A percentile compares a stretch with the other conserved stretches of the same genome.
phyloP scores from a whole-genome alignment of 805 yeast genomes.

The Candida insectorum region DNA sequence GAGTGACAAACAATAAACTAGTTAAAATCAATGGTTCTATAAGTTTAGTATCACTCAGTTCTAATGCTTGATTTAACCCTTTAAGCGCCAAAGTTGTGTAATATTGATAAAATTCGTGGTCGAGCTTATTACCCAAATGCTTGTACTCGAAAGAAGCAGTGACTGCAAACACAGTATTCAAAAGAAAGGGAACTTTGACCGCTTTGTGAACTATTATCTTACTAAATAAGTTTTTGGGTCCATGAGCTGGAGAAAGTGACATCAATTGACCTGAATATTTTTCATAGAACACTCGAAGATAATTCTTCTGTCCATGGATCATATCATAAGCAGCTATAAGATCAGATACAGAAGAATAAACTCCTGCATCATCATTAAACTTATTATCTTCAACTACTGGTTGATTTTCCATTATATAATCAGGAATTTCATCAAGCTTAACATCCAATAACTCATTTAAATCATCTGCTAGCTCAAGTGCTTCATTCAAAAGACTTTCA shows the following conservation, averaged over 20 bases:
- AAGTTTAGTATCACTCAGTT: constrained; percentile 27
- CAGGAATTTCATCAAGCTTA: constrained; percentile 9
- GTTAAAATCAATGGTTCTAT: constrained; percentile 62
- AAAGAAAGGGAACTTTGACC: constrained; percentile 11
- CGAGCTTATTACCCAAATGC: constrained; percentile 8
- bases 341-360: not conserved
- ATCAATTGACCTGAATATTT: constrained; percentile 16
- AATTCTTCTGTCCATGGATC: constrained; percentile 13
- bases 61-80: constrained; percentile 12
- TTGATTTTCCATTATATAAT: not conserved
- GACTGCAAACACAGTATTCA: constrained; percentile 15
- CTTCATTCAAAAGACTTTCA: constrained; percentile 1
- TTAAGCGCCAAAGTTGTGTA: constrained; percentile 13
- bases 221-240: constrained; percentile 13
- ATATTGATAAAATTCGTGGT: constrained; percentile 9
- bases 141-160: constrained; percentile 16
- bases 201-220: constrained; percentile 14
- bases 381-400: constrained; percentile 1
- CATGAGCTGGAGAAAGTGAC: constrained; percentile 14
- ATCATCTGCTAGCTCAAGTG: constrained; percentile 12
- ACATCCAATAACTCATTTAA: constrained; percentile 10
- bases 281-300: constrained; percentile 15
- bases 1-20: constrained; percentile 55
- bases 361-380: not conserved
- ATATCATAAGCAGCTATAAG: constrained; percentile 9